A percentile compares a stretch with the other conserved stretches of the same genome.
Evolutionary conservation across 148 eudicot genomes (phyloP).

Genomic region (Diospyros lotus): DNA sequence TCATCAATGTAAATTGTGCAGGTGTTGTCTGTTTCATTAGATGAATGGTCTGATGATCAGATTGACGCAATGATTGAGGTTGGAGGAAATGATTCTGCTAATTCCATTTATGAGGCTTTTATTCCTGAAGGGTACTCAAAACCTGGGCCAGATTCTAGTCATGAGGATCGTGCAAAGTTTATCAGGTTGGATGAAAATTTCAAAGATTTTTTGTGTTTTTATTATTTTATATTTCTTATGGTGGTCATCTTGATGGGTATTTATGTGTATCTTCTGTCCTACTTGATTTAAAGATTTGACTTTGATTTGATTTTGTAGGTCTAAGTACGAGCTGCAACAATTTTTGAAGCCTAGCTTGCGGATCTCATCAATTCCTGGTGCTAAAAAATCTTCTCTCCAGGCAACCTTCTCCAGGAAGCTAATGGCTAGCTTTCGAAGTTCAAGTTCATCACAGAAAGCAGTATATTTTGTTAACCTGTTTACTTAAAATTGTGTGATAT

Average conservation of each 20-base stretch:
- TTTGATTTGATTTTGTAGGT: constrained; percentile 35
- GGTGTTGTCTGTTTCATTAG: constrained; percentile 95
- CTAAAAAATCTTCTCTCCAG: constrained; percentile 41
- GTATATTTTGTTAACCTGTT: neutral
- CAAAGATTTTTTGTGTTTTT: neutral
- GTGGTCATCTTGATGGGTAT: neutral
- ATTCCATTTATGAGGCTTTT: constrained; percentile 91
- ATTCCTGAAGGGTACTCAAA: constrained; percentile 74
- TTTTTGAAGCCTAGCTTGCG: constrained; percentile 91
- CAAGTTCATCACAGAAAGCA: constrained; percentile 39
- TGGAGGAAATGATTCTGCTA: constrained; percentile 94
- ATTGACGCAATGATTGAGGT: constrained; percentile 89
- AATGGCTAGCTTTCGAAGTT: constrained; percentile 50
- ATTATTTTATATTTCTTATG: neutral
- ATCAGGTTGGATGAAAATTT: constrained; percentile 51
- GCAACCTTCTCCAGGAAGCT: constrained; percentile 59
- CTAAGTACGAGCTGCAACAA: constrained; percentile 89
- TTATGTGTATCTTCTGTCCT: neutral
- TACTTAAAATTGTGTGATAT: neutral
- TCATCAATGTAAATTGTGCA: constrained; percentile 19
- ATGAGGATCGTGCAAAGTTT: constrained; percentile 63
- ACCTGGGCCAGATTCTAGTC: constrained; percentile 77
- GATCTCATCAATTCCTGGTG: constrained; percentile 35
- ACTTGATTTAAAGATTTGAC: neutral
- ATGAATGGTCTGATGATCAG: constrained; percentile 92